Evolutionary conservation across 352 stramenopile genomes (phyloP).

Genomic region (Globisporangium cylindrosporum): DNA sequence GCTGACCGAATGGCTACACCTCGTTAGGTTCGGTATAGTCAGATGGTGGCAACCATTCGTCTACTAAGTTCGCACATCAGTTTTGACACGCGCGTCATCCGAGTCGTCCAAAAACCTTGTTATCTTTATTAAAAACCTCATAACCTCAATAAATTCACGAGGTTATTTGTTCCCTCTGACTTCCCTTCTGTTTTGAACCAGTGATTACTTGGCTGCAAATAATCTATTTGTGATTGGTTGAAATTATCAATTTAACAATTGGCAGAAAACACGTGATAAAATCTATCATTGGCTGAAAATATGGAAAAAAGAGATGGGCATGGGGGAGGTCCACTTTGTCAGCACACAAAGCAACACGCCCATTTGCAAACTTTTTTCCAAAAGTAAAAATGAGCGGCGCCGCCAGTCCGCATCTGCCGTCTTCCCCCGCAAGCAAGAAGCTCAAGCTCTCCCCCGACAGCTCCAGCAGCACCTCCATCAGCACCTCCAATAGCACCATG

Average conservation of each 20-base stretch:
- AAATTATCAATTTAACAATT: background rate
- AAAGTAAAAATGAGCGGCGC: slow-evolving; percentile 11
- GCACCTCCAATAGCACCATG: slow-evolving; percentile 8
- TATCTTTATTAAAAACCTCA: background rate
- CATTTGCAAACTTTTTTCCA: slow-evolving; percentile 2
- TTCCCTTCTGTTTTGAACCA: background rate
- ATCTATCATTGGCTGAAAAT: slow-evolving; percentile 2
- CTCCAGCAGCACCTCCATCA: background rate
- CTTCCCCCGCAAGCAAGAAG: slow-evolving; percentile 24
- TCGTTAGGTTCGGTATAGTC: background rate
- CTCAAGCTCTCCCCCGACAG: slow-evolving; percentile 12
- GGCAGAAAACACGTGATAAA: background rate
- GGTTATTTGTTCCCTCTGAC: background rate
- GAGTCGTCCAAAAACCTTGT: background rate
- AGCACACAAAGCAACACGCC: slow-evolving; percentile 4
- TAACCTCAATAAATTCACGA: background rate
- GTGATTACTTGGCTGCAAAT: slow-evolving; percentile 1
- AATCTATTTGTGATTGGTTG: background rate
- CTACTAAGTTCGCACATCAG: background rate
- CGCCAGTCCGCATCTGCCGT: slow-evolving; percentile 18
- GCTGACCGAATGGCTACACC: background rate
- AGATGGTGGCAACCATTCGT: background rate
- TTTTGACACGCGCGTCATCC: background rate
- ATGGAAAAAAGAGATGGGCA: background rate
- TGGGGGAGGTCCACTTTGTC: background rate